Evolutionary conservation across 2,329 filamentous ascomycete genomes (phyloP), one percentile per base, ranked within the genome.

Genomic region (Coniosporium tulheliwenetii): DNA sequence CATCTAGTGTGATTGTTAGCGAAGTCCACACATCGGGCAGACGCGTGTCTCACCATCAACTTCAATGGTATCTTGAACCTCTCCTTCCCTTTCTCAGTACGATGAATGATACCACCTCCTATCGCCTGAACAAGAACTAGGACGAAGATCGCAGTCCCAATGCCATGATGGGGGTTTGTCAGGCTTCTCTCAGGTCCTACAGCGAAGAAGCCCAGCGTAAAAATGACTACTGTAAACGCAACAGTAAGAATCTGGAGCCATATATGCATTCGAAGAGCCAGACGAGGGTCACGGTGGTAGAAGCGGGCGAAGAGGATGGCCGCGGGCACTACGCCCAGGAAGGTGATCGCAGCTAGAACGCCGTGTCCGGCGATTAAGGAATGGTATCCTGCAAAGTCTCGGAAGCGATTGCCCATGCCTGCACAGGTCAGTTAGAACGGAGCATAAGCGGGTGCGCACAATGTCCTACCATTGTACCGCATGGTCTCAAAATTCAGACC

Each of bases 321-420:
- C 3, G 71, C 58, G 0, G 84, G 85, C 1, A 91, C 67, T 38
- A 89, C 63, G 51, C 82, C 69, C 16, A 89, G 70, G 54, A 91
- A 89, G 5, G 80, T 75, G 31, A 87, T 71, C 36, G 73, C 77
- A 16, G 73, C 84, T 38, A 91, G 62, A 16, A 86, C 66, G 5
- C 73, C 85, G 52, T 93, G 84, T 31, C 75, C 82, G 26, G 69
- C 63, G 41, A 93, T 72, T 37, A 89, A 67, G 26, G 59, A 64
- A 52, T 84, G 79, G 55, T 93, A 93, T 51, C 82, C 72, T 9
- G 68, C 56, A 46, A 85, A 60, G 9, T 72, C 73, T 39, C 73
- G 69, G 58, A 89, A 89, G 43, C 83, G 77, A 56, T 86, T 87
- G 44, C 77, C 81, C 83, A 89, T 87, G 57, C 83, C 81, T 84